Evolutionary conservation across 768 basidiomycete genomes (phyloP), one percentile per base, ranked within the genome.

Genomic region (Gymnopilus dilepis): DNA sequence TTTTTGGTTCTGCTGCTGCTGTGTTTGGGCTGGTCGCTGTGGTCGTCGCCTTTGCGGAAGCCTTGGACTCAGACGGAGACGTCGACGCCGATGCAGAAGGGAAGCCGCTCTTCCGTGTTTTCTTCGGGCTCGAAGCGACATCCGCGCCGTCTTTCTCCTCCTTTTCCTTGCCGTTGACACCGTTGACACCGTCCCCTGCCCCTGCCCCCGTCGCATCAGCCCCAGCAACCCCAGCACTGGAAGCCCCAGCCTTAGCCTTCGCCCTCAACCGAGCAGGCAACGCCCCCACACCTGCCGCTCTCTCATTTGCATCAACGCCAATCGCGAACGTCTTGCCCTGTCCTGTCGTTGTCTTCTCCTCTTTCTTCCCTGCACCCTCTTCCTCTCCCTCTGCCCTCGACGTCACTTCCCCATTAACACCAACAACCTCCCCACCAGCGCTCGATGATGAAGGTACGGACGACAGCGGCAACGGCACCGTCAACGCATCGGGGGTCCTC

Each of bases 211-310:
- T n/a, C n/a, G n/a, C n/a, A n/a, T n/a, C n/a, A n/a, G n/a, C n/a
- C n/a, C n/a, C n/a, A n/a, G n/a, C n/a, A n/a, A n/a, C n/a, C n/a
- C n/a, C n/a, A n/a, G n/a, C n/a, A n/a, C n/a, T n/a, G n/a, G n/a
- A n/a, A n/a, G n/a, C 4, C 38, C 56, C 42, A 7, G 79, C 78
- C 59, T 84, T 82, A 3, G 73, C 58, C 24, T 17, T 41, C 28
- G 42, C n/a, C 6, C 52, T 19, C 21, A 54, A 3, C 15, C 42
- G 28, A 21, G 41, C 41, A 31, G 55, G 31, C 26, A 43, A 40
- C 2, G 15, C 19, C 26, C 52, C 52, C n/a, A n/a, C n/a, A 3
- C 34, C 34, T 15, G 21, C 22, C 17, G 21, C 52, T 38, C 24
- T 24, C 30, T 43, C 40, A 31, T 1, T n/a, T 22, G 52, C 41